These are phyloP conservation scores for Talaromyces sp. DNA, from an alignment of 2,329 filamentous ascomycete genomes.

Conservation along the genomic window DNA sequence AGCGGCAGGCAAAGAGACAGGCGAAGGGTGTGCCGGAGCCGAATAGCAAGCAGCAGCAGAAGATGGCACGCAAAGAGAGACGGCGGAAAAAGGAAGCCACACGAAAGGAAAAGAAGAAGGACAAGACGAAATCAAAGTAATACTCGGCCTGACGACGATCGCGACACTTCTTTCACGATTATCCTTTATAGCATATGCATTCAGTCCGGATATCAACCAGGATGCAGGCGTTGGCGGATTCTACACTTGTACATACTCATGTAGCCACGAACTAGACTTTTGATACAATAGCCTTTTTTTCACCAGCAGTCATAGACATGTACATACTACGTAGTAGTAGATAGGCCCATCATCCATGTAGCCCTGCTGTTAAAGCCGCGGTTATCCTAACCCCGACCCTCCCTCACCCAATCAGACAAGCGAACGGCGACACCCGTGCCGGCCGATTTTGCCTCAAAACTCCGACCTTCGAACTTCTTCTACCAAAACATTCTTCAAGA, in stretches of 20 bases:
- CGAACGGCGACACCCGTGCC: conserved; percentile 16
- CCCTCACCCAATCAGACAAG: conserved; percentile 7
- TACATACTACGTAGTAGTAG: background rate
- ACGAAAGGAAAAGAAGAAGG: conserved; percentile 14
- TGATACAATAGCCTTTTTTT: too few species aligned
- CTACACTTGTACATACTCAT: background rate
- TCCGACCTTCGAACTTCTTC: conserved; percentile 27
- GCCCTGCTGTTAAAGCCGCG: conserved; percentile 1
- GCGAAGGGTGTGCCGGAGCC: conserved; percentile 2
- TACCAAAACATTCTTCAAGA: conserved; percentile 10
- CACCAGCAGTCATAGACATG: too few species aligned
- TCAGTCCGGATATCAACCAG: background rate
- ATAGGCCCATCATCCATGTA: background rate
- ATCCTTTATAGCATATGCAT: background rate
- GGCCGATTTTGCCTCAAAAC: conserved; percentile 25
- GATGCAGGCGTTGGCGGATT: background rate
- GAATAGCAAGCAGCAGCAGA: background rate
- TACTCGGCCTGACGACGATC: background rate
- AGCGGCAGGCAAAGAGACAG: conserved; percentile 8
- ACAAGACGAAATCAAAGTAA: conserved; percentile 14
- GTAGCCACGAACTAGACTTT: too few species aligned
- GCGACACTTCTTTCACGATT: background rate
- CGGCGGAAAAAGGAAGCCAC: conserved; percentile 7
- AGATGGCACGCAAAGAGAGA: background rate
- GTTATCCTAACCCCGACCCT: conserved; percentile 4